These are phyloP conservation scores for Leccinum boreale DNA, from an alignment of 768 basidiomycete genomes.

Conservation along the genomic window DNA sequence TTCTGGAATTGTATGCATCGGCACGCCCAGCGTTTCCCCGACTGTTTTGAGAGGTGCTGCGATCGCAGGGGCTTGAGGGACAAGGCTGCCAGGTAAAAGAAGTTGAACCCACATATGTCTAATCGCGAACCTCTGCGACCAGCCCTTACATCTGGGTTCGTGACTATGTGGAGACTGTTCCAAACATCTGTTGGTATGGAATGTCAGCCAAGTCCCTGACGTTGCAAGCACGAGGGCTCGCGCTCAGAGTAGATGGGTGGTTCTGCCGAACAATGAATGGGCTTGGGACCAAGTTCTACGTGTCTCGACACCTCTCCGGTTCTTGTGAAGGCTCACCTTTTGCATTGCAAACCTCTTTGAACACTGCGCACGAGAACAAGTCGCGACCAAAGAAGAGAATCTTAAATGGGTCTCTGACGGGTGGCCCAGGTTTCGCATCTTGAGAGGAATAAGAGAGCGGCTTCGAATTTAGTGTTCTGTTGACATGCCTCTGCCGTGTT, in stretches of 20 bases:
- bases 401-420: conserved; percentile 45
- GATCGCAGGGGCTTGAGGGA: background rate
- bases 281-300: background rate
- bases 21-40: conserved; percentile 50
- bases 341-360: conserved; percentile 60
- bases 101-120: conserved; percentile 45
- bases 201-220: conserved; percentile 6
- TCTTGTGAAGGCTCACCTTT: conserved; percentile 43
- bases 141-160: conserved; percentile 62
- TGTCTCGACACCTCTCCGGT: background rate
- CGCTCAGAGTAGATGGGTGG: background rate
- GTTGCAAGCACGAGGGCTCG: background rate
- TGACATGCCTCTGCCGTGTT: background rate
- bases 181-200: conserved; percentile 63
- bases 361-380: conserved; percentile 76
- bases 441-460: background rate
- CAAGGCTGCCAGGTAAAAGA: background rate
- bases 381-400: conserved; percentile 89
- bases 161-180: conserved; percentile 63
- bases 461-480: background rate
- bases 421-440: background rate
- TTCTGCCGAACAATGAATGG: too few relatives aligned
- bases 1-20: conserved; percentile 60
- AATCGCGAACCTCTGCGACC: conserved; percentile 60
- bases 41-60: conserved; percentile 70